A percentile compares a stretch with the other conserved stretches of the same genome.
phyloP scores from a whole-genome alignment of 176 grass and related monocot genomes.

The Carex myosuroides region DNA sequence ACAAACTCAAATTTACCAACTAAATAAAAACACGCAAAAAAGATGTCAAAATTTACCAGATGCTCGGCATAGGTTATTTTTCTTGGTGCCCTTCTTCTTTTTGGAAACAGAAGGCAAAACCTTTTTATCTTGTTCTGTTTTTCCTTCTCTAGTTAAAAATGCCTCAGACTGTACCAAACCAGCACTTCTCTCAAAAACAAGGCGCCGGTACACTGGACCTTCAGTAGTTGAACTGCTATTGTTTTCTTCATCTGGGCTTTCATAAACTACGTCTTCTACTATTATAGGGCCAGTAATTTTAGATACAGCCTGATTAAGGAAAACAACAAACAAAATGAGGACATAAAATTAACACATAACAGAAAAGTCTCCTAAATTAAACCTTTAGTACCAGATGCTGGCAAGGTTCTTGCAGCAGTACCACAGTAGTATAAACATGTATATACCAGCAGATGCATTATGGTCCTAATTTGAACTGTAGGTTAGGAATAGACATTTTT shows the following conservation, averaged over 20 bases:
- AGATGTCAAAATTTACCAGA: slow-evolving; percentile 25
- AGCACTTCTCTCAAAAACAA: slow-evolving; percentile 84
- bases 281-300: slow-evolving; percentile 79
- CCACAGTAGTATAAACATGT: not conserved
- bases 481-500: not conserved
- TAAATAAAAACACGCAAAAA: not conserved
- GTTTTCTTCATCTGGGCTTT: slow-evolving; percentile 39
- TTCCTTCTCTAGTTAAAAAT: slow-evolving; percentile 48
- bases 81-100: slow-evolving; percentile 59
- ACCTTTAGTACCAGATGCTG: not conserved
- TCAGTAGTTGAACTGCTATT: slow-evolving; percentile 18
- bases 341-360: not conserved
- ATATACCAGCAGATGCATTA: not conserved
- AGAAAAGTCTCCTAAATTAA: not conserved
- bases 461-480: not conserved
- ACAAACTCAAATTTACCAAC: not conserved
- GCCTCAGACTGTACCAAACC: slow-evolving; percentile 95
- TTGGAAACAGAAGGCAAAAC: slow-evolving; percentile 34
- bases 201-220: slow-evolving; percentile 49
- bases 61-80: slow-evolving; percentile 10
- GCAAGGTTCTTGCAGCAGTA: not conserved
- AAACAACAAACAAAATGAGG: not conserved
- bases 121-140: slow-evolving; percentile 38
- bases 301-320: slow-evolving; percentile 34
- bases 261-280: slow-evolving; percentile 95